Evolutionary conservation across 2,329 filamentous ascomycete species (phyloP).

Genomic region (Boeremia exigua): DNA sequence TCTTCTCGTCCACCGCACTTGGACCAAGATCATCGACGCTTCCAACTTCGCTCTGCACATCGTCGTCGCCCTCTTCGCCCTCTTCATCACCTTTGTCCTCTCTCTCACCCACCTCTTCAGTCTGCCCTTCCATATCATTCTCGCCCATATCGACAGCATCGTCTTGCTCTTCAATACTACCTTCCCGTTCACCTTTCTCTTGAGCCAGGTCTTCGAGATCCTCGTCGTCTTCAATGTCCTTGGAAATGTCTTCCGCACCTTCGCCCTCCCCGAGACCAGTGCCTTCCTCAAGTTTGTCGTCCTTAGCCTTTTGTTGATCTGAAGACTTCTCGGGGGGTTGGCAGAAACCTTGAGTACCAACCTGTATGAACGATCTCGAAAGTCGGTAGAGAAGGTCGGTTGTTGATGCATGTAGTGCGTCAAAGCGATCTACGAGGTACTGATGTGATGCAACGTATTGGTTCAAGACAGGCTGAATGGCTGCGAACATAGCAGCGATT

Average conservation of each 20-base stretch:
- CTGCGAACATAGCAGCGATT: conserved; percentile 65
- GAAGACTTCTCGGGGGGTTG: conserved; percentile 78
- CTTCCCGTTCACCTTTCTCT: conserved; percentile 64
- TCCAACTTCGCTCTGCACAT: conserved; percentile 86
- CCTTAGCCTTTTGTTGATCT: conserved; percentile 69
- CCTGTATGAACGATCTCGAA: conserved; percentile 76
- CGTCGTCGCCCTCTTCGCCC: conserved; percentile 58
- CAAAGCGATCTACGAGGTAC: conserved; percentile 64
- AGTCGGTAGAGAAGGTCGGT: conserved; percentile 78
- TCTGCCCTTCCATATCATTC: conserved; percentile 87
- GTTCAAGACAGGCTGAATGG: conserved; percentile 72
- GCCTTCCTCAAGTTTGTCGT: conserved; percentile 84
- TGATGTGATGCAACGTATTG: conserved; percentile 72
- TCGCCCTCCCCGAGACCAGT: conserved; percentile 95
- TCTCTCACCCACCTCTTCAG: conserved; percentile 63
- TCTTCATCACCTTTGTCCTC: conserved; percentile 66
- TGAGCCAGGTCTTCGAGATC: conserved; percentile 90
- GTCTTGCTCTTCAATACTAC: conserved; percentile 77
- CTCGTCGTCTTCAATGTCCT: conserved; percentile 92
- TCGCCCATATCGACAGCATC: conserved; percentile 92
- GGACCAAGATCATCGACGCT: conserved; percentile 91
- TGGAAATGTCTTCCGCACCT: conserved; percentile 96
- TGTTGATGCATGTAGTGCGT: conserved; percentile 70
- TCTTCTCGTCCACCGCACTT: conserved; percentile 93
- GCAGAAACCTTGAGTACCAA: conserved; percentile 88